Conservation (phyloP, 2,329 filamentous ascomycete species). For the Coniochaeta sp. region DNA sequence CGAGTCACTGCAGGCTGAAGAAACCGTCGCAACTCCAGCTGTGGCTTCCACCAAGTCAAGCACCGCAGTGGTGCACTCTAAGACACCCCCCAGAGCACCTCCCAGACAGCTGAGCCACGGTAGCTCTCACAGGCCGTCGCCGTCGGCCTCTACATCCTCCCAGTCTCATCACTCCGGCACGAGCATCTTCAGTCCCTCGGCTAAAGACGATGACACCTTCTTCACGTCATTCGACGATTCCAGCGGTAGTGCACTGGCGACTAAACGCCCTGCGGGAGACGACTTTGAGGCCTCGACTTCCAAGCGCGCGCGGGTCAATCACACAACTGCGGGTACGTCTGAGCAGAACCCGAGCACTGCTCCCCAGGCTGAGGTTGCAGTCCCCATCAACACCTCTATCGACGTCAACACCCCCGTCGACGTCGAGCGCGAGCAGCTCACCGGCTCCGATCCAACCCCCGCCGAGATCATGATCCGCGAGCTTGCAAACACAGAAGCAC, state of each 20-base stretch:
- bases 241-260: neutral
- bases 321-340: neutral
- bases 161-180: neutral
- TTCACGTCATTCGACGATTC: neutral
- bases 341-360: neutral
- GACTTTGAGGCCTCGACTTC: neutral
- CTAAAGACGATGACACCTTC: neutral
- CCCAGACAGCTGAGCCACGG: neutral
- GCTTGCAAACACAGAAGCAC: neutral
- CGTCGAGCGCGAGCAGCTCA: neutral
- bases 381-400: neutral
- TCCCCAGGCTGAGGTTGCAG: no score
- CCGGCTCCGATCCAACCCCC: no score
- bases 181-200: neutral
- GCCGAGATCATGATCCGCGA: neutral
- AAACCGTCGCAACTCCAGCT: neutral
- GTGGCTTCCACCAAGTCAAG: neutral
- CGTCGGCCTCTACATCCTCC: neutral
- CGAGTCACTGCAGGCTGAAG: neutral
- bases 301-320: neutral
- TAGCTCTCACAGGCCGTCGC: neutral
- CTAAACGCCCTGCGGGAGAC: neutral
- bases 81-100: neutral
- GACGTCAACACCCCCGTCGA: neutral
- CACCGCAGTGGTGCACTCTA: neutral